Conservation (phyloP, 1,139 yeast genomes). For the Hansenula anomala region DNA sequence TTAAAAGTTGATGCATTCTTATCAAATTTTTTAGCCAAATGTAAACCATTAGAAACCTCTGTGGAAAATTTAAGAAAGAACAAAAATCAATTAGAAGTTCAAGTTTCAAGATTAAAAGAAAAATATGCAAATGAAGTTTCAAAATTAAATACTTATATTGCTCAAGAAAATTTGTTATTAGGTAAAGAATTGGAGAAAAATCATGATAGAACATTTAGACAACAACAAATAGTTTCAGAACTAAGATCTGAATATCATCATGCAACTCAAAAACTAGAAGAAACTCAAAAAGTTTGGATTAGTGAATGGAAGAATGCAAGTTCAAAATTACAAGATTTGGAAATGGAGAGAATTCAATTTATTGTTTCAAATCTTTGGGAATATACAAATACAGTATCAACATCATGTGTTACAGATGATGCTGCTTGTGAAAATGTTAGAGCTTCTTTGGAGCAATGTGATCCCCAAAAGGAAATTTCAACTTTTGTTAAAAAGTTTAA, state of each 20-base stretch:
- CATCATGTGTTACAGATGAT: constrained; percentile 76
- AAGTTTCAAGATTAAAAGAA: constrained; percentile 39
- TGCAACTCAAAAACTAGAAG: constrained; percentile 54
- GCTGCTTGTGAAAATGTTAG: constrained; percentile 71
- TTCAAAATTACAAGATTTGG: constrained; percentile 68
- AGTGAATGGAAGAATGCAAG: constrained; percentile 76
- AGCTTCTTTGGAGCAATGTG: constrained; percentile 62
- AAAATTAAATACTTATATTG: constrained; percentile 51
- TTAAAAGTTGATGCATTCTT: constrained; percentile 39
- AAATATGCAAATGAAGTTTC: constrained; percentile 57
- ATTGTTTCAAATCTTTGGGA: constrained; percentile 79
- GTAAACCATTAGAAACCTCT: constrained; percentile 41
- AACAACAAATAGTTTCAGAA: constrained; percentile 42
- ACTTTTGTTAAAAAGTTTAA: constrained; percentile 51
- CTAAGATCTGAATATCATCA: constrained; percentile 56
- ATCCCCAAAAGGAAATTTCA: constrained; percentile 55
- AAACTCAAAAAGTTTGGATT: constrained; percentile 67
- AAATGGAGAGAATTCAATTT: constrained; percentile 72
- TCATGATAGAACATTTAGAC: constrained; percentile 55
- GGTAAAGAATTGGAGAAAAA: constrained; percentile 73
- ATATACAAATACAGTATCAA: constrained; percentile 71
- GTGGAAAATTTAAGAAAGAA: constrained; percentile 38
- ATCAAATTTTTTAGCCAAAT: constrained; percentile 36
- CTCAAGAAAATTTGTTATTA: constrained; percentile 69
- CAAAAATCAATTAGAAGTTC: constrained; percentile 31